Base-by-base conservation (phyloP, 1,284 basidiomycete species). In the Cerioporus squamosus region DNA sequence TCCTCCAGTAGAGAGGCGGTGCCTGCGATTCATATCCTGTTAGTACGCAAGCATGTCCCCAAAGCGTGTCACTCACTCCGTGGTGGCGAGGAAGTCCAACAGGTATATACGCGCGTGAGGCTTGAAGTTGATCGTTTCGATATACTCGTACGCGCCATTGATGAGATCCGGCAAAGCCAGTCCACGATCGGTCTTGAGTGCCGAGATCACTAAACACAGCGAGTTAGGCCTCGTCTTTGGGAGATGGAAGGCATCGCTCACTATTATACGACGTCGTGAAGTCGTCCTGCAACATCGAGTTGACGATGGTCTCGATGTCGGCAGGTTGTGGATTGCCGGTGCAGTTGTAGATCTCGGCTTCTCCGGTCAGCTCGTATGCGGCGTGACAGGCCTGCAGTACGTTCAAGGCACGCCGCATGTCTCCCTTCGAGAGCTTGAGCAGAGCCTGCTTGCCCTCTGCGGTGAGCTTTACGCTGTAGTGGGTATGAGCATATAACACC, bases 331-430 rank as follows among this genome's bases (percentile, higher is more conserved):
- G 97, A 65, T 90, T 95, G 23, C 97, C 97, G 0, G 97, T 99
- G 72, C 97, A 99, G 63, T 91, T 93, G 75, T 99, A 99, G 18
- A 99, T 88, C 60, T 97, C 95, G 0, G 87, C 87, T 75, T 98
- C 95, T 65, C 94, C 93, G 33, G 90, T 89, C 4, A 83, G 74
- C 45, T 96, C 94, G 71, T 97, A 98, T 2, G 97, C 97, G 17
- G 97, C 96, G 74, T 98, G 94, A 70, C 97, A 99, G 2, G 97
- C 97, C 80, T 99, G 97, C 10, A 99, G 80, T 39, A 99, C 90
- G 71, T 98, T 99, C 44, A 99, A 80, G 1, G 96, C 97, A 53
- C 97, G 82, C 63, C 97, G 88, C 97, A 99, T 99, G 73, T 99
- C 97, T 26, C 97, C 97, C 66, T 90, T 91, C 0, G 94, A 95